Percentiles rank a stretch among this genome's conserved stretches.
phyloP scores from a whole-genome alignment of 202 grass and related monocot species.

The Digitaria exilis region DNA sequence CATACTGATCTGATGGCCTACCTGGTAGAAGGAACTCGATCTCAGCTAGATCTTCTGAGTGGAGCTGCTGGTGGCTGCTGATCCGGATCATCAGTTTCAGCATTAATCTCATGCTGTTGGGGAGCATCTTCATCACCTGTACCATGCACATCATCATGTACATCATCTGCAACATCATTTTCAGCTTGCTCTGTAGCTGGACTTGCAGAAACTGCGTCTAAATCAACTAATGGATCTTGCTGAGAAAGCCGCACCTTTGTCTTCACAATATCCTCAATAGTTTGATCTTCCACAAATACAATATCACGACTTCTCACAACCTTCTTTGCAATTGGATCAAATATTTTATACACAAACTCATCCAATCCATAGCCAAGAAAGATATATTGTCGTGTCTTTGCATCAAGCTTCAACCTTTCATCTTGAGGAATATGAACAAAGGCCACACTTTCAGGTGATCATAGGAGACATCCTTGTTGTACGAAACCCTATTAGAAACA shows the following conservation, averaged over 20 bases:
- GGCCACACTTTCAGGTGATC: background rate
- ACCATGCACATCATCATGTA: background rate
- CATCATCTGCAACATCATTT: background rate
- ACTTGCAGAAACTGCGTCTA: background rate
- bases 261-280: slow-evolving; percentile 13
- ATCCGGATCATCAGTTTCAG: background rate
- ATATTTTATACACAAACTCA: slow-evolving; percentile 5
- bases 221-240: background rate
- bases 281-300: slow-evolving; percentile 23
- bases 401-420: slow-evolving; percentile 28
- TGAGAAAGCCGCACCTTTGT: background rate
- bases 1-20: slow-evolving; percentile 5
- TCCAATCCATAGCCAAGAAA: slow-evolving; percentile 21
- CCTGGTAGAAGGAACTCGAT: background rate
- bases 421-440: slow-evolving; percentile 24
- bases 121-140: background rate
- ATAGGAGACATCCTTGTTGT: background rate
- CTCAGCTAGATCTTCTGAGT: background rate
- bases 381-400: slow-evolving; percentile 11
- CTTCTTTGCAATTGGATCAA: slow-evolving; percentile 16
- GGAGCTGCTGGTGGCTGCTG: background rate
- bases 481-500: background rate
- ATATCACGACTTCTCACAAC: slow-evolving; percentile 9
- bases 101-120: background rate
- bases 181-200: background rate